phyloP scores from a whole-genome alignment of 768 basidiomycete species.

The Tylopilus sp. region DNA sequence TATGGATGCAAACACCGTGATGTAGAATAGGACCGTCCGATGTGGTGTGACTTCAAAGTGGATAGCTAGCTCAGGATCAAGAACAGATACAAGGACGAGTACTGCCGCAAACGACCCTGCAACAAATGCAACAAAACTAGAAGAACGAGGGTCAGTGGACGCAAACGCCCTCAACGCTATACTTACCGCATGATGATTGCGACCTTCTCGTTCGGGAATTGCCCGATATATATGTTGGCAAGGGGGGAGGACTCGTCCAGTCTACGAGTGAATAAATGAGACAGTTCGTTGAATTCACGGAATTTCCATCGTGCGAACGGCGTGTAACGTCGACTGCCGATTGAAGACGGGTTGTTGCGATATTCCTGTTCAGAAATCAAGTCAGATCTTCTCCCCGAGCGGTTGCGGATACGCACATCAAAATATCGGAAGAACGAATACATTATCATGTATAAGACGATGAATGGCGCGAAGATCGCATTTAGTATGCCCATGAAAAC shows the following conservation, averaged over 20 bases:
- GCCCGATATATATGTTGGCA: slow-evolving; percentile 94
- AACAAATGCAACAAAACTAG: slow-evolving; percentile 92
- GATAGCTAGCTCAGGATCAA: slow-evolving; percentile 91
- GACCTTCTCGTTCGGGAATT: slow-evolving; percentile 94
- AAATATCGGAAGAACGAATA: slow-evolving; percentile 99
- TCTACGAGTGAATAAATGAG: slow-evolving; percentile 85
- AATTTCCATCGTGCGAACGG: slow-evolving; percentile 98
- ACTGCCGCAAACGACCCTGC: slow-evolving; percentile 97
- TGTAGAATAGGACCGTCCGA: slow-evolving; percentile 90
- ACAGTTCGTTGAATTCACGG: slow-evolving; percentile 96
- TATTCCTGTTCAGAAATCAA: slow-evolving; percentile 67
- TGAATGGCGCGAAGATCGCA: slow-evolving; percentile 93
- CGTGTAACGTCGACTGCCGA: slow-evolving; percentile 90
- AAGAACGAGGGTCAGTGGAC: not conserved
- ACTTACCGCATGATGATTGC: slow-evolving; percentile 85
- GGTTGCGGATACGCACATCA: slow-evolving; percentile 58
- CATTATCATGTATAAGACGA: slow-evolving; percentile 93
- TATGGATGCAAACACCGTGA: slow-evolving; percentile 82
- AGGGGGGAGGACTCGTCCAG: slow-evolving; percentile 85
- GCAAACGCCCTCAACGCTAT: not conserved
- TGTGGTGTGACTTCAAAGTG: slow-evolving; percentile 95
- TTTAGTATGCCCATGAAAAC: slow-evolving; percentile 98
- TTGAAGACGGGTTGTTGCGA: slow-evolving; percentile 95
- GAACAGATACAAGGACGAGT: slow-evolving; percentile 82
- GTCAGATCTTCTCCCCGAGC: not conserved